Conservation (phyloP, 495 filamentous ascomycete genomes). For the Penicillium simplicissimum region DNA sequence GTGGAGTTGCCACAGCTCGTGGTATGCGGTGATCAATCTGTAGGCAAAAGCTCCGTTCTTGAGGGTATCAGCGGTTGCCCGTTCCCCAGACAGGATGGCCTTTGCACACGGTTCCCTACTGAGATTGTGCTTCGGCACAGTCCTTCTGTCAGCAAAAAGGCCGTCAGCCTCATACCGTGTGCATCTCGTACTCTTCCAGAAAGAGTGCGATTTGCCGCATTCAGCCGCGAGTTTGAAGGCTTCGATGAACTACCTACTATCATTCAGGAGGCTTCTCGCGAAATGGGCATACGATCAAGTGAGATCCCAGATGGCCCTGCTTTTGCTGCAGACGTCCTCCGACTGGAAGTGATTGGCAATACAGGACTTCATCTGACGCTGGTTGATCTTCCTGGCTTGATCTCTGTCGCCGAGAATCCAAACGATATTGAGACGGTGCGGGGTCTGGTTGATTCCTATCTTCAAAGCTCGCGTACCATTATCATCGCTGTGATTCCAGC, state of each 20-base stretch:
- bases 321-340: conserved; percentile 52
- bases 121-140: conserved; percentile 34
- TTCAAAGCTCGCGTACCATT: conserved; percentile 36
- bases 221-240: neutral
- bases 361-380: conserved; percentile 54
- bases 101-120: conserved; percentile 41
- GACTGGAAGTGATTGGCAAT: conserved; percentile 52
- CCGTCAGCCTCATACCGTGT: conserved; percentile 8
- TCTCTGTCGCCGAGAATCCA: conserved; percentile 32
- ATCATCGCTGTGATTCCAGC: conserved; percentile 47
- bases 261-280: conserved; percentile 30
- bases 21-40: conserved; percentile 60
- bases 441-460: conserved; percentile 32
- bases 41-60: conserved; percentile 50
- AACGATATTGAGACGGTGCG: conserved; percentile 32
- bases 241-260: conserved; percentile 42
- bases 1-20: conserved; percentile 65
- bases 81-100: conserved; percentile 39
- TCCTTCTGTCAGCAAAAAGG: neutral
- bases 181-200: conserved; percentile 2
- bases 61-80: conserved; percentile 44
- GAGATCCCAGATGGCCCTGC: conserved; percentile 24
- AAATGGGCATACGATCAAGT: conserved; percentile 37
- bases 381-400: conserved; percentile 56
- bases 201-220: neutral